These are phyloP conservation scores for Brassica carinata DNA, from an alignment of 345 rosid genomes.

Conservation along the genomic window DNA sequence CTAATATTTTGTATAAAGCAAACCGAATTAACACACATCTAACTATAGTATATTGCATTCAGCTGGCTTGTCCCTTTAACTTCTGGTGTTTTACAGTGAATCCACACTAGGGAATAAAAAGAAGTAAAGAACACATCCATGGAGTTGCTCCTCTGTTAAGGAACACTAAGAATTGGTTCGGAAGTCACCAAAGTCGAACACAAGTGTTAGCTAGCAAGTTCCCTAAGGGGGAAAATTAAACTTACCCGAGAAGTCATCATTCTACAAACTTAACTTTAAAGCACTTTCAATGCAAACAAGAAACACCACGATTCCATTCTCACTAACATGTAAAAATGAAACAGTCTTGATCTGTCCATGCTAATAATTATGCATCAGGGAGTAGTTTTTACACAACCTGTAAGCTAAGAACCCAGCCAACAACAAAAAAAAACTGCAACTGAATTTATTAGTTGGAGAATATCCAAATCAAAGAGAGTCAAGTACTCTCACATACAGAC, in stretches of 20 bases:
- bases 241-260: slow-evolving; percentile 40
- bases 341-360: not conserved
- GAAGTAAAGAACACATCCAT: slow-evolving; percentile 38
- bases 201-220: slow-evolving; percentile 21
- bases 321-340: slow-evolving; percentile 1
- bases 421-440: not conserved
- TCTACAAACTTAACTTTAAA: slow-evolving; percentile 20
- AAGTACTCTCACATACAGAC: slow-evolving; percentile 18
- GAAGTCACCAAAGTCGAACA: slow-evolving; percentile 27
- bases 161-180: slow-evolving; percentile 48
- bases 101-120: slow-evolving; percentile 8
- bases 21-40: not conserved
- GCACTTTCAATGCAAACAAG: slow-evolving; percentile 2
- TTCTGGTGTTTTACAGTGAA: slow-evolving; percentile 44
- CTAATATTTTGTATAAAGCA: not conserved
- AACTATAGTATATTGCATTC: slow-evolving; percentile 24
- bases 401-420: slow-evolving; percentile 3
- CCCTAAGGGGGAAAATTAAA: not conserved
- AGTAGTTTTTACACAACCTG: slow-evolving; percentile 18
- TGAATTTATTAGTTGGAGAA: slow-evolving; percentile 7
- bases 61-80: slow-evolving; percentile 60
- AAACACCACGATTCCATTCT: not conserved
- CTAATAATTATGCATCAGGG: not conserved
- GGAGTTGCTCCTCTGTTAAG: slow-evolving; percentile 60
- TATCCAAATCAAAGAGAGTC: not conserved